Evolutionary conservation across 306 rosid species (phyloP).

Genomic region (Quercus wislizeni): DNA sequence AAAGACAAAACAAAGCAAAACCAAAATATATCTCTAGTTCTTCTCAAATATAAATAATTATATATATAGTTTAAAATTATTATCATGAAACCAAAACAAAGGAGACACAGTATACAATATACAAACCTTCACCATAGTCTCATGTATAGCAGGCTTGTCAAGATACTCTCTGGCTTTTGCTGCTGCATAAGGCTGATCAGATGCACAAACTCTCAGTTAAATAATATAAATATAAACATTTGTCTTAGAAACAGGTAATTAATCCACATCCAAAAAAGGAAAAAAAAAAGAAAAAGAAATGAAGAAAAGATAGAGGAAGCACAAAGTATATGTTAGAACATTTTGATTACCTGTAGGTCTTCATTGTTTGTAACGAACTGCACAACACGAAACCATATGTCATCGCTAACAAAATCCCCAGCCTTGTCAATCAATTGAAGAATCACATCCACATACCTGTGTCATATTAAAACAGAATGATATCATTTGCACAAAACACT

Average conservation of each 20-base stretch:
- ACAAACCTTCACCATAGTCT: slow-evolving; percentile 99
- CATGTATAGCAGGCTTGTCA: slow-evolving; percentile 97
- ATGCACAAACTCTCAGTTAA: slow-evolving; percentile 42
- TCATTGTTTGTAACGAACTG: slow-evolving; percentile 98
- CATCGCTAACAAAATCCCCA: slow-evolving; percentile 98
- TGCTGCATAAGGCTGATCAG: slow-evolving; percentile 92
- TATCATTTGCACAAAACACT: slow-evolving; percentile 7
- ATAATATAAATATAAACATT: slow-evolving; percentile 16
- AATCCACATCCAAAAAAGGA: neutral
- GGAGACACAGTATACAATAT: slow-evolving; percentile 3
- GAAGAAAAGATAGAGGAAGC: too few species aligned
- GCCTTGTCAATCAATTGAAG: slow-evolving; percentile 99
- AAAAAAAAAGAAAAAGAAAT: neutral
- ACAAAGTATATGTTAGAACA: slow-evolving; percentile 17
- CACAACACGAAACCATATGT: slow-evolving; percentile 99
- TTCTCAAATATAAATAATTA: too few species aligned
- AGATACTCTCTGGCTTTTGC: slow-evolving; percentile 95
- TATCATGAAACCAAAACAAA: neutral
- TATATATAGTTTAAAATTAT: slow-evolving; percentile 6
- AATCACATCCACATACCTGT: slow-evolving; percentile 96
- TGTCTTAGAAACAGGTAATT: neutral
- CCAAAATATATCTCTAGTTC: neutral
- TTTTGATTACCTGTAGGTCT: slow-evolving; percentile 85
- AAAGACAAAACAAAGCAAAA: neutral
- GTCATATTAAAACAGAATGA: slow-evolving; percentile 20